Percentiles rank a stretch among this genome's conserved stretches.
phyloP scores from a whole-genome alignment of 1,284 basidiomycete species.

The Trichosporon sp. region DNA sequence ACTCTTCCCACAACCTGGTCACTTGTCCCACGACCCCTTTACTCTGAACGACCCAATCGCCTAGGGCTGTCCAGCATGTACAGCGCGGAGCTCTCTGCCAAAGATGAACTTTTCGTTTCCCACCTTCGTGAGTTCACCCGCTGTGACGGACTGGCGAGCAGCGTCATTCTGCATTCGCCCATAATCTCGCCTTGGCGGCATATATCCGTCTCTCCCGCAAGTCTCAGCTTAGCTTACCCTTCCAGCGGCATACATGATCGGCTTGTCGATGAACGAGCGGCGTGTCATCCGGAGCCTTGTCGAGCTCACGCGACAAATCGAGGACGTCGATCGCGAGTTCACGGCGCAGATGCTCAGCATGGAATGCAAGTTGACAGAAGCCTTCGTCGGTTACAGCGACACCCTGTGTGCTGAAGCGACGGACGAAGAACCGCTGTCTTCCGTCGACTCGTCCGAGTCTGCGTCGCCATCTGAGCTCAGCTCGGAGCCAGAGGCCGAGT shows the following conservation, averaged over 20 bases:
- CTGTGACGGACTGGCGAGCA: background rate
- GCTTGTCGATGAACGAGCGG: background rate
- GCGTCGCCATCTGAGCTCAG: background rate
- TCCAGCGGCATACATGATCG: background rate
- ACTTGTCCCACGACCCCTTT: too few relatives aligned
- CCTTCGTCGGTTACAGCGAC: background rate
- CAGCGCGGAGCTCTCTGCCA: background rate
- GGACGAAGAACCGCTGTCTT: too few relatives aligned
- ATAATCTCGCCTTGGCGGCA: too few relatives aligned
- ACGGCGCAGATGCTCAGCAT: slow-evolving; percentile 1
- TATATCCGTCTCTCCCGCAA: background rate
- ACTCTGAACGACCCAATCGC: background rate
- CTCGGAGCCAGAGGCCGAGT: background rate
- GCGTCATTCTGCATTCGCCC: too few relatives aligned
- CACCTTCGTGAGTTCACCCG: background rate
- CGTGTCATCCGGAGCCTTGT: background rate
- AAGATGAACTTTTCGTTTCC: background rate
- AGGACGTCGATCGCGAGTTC: background rate
- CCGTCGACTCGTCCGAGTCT: background rate
- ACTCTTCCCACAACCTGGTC: too few relatives aligned
- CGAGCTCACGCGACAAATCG: background rate
- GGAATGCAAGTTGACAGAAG: background rate
- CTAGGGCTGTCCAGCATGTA: background rate
- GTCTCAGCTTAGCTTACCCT: background rate
- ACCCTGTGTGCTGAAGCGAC: background rate